phyloP scores from a whole-genome alignment of 805 yeast species.

The Metschnikowia dekortorum region DNA sequence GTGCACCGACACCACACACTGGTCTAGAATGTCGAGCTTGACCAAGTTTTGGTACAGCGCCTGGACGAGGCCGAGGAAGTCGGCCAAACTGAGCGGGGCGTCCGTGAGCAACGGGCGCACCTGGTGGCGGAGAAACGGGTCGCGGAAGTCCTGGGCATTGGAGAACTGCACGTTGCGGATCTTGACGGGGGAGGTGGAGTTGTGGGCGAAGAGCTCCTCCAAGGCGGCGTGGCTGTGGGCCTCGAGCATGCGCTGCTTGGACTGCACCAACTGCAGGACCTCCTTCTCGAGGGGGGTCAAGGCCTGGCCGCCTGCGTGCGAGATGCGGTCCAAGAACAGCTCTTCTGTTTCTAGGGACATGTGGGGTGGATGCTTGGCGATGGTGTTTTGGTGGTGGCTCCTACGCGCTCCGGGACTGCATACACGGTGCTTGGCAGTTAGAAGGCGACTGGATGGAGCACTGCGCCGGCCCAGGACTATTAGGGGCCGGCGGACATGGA shows the following conservation, averaged over 20 bases:
- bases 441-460: no score
- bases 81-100: conserved; percentile 36
- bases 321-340: conserved; percentile 30
- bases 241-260: conserved; percentile 29
- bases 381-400: no score
- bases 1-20: conserved; percentile 34
- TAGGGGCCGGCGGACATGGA: no score
- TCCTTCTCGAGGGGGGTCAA: conserved; percentile 23
- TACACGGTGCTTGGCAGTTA: background rate
- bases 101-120: conserved; percentile 41
- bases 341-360: conserved; percentile 29
- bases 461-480: no score
- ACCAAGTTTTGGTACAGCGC: conserved; percentile 39
- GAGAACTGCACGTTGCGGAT: conserved; percentile 44
- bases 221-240: conserved; percentile 31
- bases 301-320: conserved; percentile 8
- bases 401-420: background rate
- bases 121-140: conserved; percentile 43
- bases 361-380: background rate
- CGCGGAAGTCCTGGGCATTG: conserved; percentile 46
- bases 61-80: conserved; percentile 41
- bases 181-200: conserved; percentile 37
- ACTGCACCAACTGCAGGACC: conserved; percentile 21
- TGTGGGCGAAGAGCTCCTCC: conserved; percentile 30
- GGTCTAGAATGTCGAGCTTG: conserved; percentile 40